Evolutionary conservation across 345 rosid genomes (phyloP).

Genomic region (Cardiospermum halicacabum): DNA sequence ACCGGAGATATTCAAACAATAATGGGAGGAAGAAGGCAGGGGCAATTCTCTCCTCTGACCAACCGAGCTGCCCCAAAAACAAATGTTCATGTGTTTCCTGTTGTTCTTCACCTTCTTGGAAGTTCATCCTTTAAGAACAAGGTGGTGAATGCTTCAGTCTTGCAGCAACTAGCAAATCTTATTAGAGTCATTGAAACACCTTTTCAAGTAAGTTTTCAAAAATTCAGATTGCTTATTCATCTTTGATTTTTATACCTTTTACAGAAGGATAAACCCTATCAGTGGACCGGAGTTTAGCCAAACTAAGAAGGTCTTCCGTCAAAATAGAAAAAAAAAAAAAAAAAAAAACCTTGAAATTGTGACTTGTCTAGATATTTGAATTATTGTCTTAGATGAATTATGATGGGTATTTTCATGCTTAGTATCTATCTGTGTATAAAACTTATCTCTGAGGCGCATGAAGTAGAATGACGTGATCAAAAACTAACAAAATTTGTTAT

Average conservation of each 20-base stretch:
- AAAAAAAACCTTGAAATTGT: too few relatives aligned
- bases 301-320: not conserved
- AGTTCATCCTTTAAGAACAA: conserved; percentile 73
- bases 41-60: conserved; percentile 52
- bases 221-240: conserved; percentile 8
- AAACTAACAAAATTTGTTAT: conserved; percentile 2
- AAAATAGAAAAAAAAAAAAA: too few relatives aligned
- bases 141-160: conserved; percentile 60
- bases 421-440: not conserved
- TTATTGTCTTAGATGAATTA: conserved; percentile 3
- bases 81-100: conserved; percentile 65
- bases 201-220: conserved; percentile 59
- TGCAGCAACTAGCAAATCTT: conserved; percentile 80
- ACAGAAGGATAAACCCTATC: not conserved
- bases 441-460: too few relatives aligned
- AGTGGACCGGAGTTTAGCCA: not conserved
- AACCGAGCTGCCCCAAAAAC: conserved; percentile 66
- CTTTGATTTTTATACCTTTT: not conserved
- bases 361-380: not conserved
- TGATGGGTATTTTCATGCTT: not conserved
- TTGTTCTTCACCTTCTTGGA: conserved; percentile 87
- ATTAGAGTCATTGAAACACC: conserved; percentile 72
- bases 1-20: conserved; percentile 76
- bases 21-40: conserved; percentile 85
- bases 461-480: too few relatives aligned